phyloP scores from a whole-genome alignment of 2,329 filamentous ascomycete species.

The Ceratocystis ficicola region DNA sequence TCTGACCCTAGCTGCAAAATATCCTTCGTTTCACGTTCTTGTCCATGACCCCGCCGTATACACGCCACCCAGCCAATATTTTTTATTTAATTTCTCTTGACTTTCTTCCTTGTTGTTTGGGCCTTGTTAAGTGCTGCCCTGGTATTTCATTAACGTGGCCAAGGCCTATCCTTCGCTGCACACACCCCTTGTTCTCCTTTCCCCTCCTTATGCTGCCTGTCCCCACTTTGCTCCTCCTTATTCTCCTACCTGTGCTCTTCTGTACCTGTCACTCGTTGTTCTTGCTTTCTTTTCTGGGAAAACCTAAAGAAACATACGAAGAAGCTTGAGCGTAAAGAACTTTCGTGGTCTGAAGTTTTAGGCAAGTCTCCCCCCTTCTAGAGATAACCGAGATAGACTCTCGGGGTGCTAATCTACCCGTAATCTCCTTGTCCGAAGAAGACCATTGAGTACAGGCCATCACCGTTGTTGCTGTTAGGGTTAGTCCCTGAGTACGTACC shows the following conservation, averaged over 20 bases:
- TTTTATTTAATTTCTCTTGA: background rate
- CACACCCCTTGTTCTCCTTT: background rate
- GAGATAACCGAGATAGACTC: background rate
- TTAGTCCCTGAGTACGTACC: background rate
- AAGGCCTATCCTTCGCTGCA: background rate
- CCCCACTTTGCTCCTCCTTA: background rate
- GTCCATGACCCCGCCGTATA: background rate
- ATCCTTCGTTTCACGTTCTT: slow-evolving; percentile 2
- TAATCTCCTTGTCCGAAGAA: background rate
- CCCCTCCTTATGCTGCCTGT: background rate
- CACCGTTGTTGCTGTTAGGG: background rate
- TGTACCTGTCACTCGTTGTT: background rate
- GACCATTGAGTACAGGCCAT: background rate
- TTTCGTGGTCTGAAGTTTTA: background rate
- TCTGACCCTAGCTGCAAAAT: background rate
- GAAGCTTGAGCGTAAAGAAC: background rate
- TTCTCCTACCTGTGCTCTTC: background rate
- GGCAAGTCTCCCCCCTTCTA: background rate
- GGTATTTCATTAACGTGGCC: background rate
- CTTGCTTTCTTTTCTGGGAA: background rate
- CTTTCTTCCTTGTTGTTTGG: background rate
- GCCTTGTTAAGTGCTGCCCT: slow-evolving; percentile 1
- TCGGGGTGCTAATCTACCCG: background rate
- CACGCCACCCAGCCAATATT: background rate
- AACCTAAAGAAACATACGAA: background rate